phyloP scores from a whole-genome alignment of 495 filamentous ascomycete species.

The Lophium mytilinum region DNA sequence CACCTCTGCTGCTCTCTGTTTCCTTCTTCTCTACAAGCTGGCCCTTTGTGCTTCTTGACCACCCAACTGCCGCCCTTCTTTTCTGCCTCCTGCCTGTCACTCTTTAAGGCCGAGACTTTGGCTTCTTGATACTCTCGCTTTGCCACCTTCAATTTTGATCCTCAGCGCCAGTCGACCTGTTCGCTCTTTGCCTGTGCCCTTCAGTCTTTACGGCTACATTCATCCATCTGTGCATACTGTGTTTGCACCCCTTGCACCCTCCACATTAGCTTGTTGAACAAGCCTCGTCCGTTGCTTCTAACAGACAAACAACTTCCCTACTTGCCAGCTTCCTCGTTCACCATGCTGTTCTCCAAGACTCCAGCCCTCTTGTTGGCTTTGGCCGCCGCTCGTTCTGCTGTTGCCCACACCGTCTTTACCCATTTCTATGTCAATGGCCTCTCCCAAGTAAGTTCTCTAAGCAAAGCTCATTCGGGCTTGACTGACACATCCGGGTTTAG shows the following conservation, averaged over 20 bases:
- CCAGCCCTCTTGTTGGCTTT: slow-evolving; percentile 16
- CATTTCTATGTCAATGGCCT: slow-evolving; percentile 57
- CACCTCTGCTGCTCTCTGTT: neutral
- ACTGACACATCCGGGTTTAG: slow-evolving; percentile 34
- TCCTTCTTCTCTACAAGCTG: slow-evolving; percentile 10
- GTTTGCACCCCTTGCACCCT: slow-evolving; percentile 6
- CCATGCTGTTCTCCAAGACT: slow-evolving; percentile 12
- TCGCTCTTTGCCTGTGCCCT: slow-evolving; percentile 19
- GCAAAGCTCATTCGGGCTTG: too few relatives aligned
- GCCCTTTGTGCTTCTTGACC: slow-evolving; percentile 5
- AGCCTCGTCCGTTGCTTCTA: neutral
- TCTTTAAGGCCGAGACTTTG: slow-evolving; percentile 13
- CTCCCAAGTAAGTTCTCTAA: slow-evolving; percentile 9
- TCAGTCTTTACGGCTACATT: slow-evolving; percentile 4
- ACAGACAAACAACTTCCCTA: neutral
- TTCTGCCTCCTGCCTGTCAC: slow-evolving; percentile 8
- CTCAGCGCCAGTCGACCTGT: slow-evolving; percentile 24
- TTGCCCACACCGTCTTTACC: slow-evolving; percentile 60
- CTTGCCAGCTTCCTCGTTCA: neutral
- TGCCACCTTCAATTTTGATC: neutral
- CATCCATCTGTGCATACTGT: slow-evolving; percentile 18
- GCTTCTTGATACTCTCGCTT: neutral
- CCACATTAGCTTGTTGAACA: neutral
- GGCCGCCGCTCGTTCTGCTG: slow-evolving; percentile 20
- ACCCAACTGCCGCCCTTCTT: slow-evolving; percentile 20